Evolutionary conservation across 2,329 filamentous ascomycete species (phyloP), one percentile per base, ranked within the genome.

Genomic region (Madurella fahalii): DNA sequence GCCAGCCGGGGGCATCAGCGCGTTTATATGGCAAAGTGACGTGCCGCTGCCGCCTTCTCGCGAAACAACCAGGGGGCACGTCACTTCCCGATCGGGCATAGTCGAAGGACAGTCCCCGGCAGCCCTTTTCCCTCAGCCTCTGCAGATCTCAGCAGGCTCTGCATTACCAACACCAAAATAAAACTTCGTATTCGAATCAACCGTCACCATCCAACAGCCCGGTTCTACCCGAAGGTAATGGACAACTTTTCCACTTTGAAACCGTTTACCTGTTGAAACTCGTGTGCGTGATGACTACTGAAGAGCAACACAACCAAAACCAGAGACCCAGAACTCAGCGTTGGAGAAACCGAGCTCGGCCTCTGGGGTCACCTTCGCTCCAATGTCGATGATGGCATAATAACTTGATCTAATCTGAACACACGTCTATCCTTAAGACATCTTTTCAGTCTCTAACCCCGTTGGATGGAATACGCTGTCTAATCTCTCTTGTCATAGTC

Each of bases 361-460:
- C 72, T 79, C 72, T 73, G 79, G 80, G 80, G 80, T 69, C 71
- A 68, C 68, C 61, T 58, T 64, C 65, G 63, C 62, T 67, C 58
- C 52, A 62, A 51, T 48, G 72, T 75, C 71, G 17, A 67, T 76
- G 74, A 75, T 66, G 72, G 72, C 66, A 60, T 61, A 67, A 72
- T 77, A 74, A 83, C 80, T 83, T 83, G 80, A 84, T 83, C 81
- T 83, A 83, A 83, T 83, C 80, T 83, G 80, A 83, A 25, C 67
- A 72, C 68, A 60, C 54, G 2, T 18, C 18, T 18, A 17, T 40
- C 13, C 18, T 9, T 11, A 32, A 18, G 34, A 18, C 18, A 8
- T 25, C 18, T 4, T 4, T 32, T 20, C n/a, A 39, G 4, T 18
- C 2, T 39, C n/a, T 44, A 40, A 30, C 15, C 16, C n/a, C 12